Conservation (phyloP, 2,329 filamentous ascomycete genomes). For the Taxawa tesnikishii region DNA sequence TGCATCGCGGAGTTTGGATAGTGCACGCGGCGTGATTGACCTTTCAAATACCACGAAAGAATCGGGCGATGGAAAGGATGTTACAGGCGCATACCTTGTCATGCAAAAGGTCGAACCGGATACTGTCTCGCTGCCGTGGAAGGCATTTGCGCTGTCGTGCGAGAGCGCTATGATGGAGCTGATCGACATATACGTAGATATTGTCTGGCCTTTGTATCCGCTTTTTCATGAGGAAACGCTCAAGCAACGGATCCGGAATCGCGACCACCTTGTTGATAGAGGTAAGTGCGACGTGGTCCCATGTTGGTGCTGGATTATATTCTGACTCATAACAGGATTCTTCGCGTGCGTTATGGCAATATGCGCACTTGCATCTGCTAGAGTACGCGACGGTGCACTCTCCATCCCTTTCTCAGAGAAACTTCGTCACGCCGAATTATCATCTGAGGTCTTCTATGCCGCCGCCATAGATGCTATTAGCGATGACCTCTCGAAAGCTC, state of each 20-base stretch:
- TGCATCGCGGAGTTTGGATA: background rate
- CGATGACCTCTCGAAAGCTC: constrained; percentile 22
- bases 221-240: constrained; percentile 38
- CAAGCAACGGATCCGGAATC: constrained; percentile 24
- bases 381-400: constrained; percentile 38
- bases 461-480: constrained; percentile 29
- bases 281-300: constrained; percentile 1
- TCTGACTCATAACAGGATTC: constrained; percentile 15
- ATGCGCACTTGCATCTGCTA: constrained; percentile 36
- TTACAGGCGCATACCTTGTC: background rate
- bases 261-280: constrained; percentile 29
- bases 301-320: no score
- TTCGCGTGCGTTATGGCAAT: constrained; percentile 41
- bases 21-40: background rate
- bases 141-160: constrained; percentile 27
- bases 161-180: constrained; percentile 27
- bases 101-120: constrained; percentile 9
- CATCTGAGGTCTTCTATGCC: constrained; percentile 31
- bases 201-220: constrained; percentile 42
- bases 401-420: constrained; percentile 22
- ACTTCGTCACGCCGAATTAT: constrained; percentile 18
- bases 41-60: background rate
- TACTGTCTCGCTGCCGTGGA: constrained; percentile 22
- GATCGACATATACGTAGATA: constrained; percentile 38
- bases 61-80: background rate